Evolutionary conservation across 768 basidiomycete genomes (phyloP), one percentile per base, ranked within the genome.

Genomic region (Boletus vinaceobasis): DNA sequence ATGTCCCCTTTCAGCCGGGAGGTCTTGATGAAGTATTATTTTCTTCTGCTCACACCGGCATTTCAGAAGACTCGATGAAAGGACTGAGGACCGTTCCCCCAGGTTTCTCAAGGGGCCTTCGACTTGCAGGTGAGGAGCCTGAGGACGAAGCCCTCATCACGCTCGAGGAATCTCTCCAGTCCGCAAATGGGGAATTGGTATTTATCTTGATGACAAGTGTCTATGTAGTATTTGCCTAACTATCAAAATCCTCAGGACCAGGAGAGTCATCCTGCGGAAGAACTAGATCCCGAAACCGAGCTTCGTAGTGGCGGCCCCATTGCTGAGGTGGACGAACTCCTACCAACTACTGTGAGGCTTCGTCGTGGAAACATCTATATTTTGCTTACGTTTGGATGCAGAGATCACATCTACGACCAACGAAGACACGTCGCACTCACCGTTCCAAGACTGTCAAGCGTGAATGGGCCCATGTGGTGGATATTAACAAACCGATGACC

Each of bases 401-500:
- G 84, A 79, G 79, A 45, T 76, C 80, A 13, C 80, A 85, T 64
- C 72, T 90, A 23, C 82, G 78, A 46, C 82, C 86, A 17, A 66
- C 77, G 37, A 76, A 77, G 48, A 57, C 79, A 2, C 75, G 75
- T 36, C 74, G 74, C 43, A 57, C 69, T 17, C 78, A 75, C 60
- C 76, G 78, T 31, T 61, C 75, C 2, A 76, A 79, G 44, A 65
- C 83, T 4, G 83, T 84, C 54, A 95, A 95, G 72, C 88, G 90
- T 45, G 93, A 98, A 59, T 99, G 97, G 97, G 97, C 97, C 2
- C 97, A 98, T 76, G 89, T 93, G 27, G 91, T 98, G 29, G 91
- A 98, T 64, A 85, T 98, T 56, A 93, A 93, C 64, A 87, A 88
- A 57, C 90, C 93, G 21, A 85, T 97, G 68, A 75, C 77, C 14